Evolutionary conservation across 352 stramenopile genomes (phyloP).

Genomic region (Peronosclerospora sorghi): DNA sequence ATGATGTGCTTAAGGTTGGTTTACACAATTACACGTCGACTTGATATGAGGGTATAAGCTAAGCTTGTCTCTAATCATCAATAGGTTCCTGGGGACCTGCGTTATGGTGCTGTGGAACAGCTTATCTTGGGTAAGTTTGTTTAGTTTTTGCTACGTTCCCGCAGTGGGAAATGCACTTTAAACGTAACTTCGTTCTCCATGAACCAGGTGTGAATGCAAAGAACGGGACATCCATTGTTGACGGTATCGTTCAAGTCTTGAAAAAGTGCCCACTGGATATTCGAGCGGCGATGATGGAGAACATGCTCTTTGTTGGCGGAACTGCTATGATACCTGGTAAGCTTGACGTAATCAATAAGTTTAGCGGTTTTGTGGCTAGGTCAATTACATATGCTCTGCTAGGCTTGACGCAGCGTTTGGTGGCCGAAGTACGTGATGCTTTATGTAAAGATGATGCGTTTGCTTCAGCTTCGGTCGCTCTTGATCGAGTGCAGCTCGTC

Average conservation of each 20-base stretch:
- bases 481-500: constrained; percentile 30
- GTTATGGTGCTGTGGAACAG: constrained; percentile 32
- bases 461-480: constrained; percentile 17
- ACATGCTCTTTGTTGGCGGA: constrained; percentile 65
- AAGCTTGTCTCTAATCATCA: neutral
- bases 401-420: constrained; percentile 47
- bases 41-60: neutral
- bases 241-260: constrained; percentile 38
- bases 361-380: neutral
- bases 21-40: neutral
- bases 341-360: neutral
- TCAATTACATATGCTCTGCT: constrained; percentile 1
- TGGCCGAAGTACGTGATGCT: constrained; percentile 30
- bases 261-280: constrained; percentile 58
- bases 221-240: constrained; percentile 41
- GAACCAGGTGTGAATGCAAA: constrained; percentile 20
- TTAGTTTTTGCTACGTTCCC: neutral
- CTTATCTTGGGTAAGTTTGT: constrained; percentile 30
- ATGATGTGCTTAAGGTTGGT: constrained; percentile 28
- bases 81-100: constrained; percentile 31
- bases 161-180: neutral
- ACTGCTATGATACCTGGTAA: constrained; percentile 68
- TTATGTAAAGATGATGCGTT: constrained; percentile 33
- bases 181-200: neutral
- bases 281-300: constrained; percentile 49